A percentile compares a stretch with the other conserved stretches of the same genome.
These are phyloP conservation scores for Chloropicon primus DNA, from an alignment of 139 green algal species.

Conservation along the genomic window DNA sequence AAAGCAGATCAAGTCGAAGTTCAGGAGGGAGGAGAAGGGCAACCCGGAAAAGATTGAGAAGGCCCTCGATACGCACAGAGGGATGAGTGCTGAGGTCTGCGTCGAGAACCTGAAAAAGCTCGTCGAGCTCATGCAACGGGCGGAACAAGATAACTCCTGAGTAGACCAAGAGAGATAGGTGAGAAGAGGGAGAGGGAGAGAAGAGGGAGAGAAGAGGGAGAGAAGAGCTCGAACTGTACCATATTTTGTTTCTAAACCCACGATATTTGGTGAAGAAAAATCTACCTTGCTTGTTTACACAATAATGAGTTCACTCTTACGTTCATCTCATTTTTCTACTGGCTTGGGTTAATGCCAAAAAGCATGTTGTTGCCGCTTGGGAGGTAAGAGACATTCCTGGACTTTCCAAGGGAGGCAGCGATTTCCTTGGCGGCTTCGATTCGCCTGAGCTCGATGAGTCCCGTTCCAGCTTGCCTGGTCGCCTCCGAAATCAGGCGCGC, in stretches of 20 bases:
- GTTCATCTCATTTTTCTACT: background rate
- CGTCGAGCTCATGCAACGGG: background rate
- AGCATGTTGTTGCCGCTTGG: conserved; percentile 30
- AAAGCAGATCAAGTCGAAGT: conserved; percentile 43
- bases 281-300: too few species aligned
- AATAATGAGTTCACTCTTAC: too few species aligned
- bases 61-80: conserved; percentile 7
- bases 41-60: conserved; percentile 16
- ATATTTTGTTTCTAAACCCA: too few species aligned
- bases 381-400: conserved; percentile 91
- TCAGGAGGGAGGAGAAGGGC: conserved; percentile 17
- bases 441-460: conserved; percentile 89
- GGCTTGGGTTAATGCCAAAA: background rate
- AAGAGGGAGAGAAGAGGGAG: too few species aligned
- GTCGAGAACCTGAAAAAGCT: background rate
- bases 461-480: conserved; percentile 64
- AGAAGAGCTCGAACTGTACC: too few species aligned
- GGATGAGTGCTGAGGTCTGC: background rate
- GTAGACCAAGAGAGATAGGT: too few species aligned
- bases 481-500: conserved; percentile 91
- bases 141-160: background rate
- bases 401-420: conserved; percentile 71
- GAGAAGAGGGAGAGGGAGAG: too few species aligned
- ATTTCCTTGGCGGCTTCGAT: conserved; percentile 97
- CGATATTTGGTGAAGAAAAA: too few species aligned